A percentile compares a stretch with the other conserved stretches of the same genome.
Evolutionary conservation across 768 basidiomycete species (phyloP).

Genomic region (Jaapia argillacea): DNA sequence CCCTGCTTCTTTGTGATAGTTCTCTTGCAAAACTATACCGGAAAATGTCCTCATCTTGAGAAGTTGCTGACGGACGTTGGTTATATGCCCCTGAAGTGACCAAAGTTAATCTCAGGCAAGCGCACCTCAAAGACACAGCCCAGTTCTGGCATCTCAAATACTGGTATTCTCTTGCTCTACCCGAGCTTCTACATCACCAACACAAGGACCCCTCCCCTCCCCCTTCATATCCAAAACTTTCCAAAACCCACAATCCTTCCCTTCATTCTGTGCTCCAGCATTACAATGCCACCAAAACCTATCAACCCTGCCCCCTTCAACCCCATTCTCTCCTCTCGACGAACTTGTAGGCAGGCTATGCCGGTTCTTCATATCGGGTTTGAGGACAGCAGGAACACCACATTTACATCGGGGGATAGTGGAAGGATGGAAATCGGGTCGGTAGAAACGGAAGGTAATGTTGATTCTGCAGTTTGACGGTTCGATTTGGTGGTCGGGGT

Average conservation of each 20-base stretch:
- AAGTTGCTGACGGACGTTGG: too few species aligned
- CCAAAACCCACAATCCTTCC: slow-evolving; percentile 74
- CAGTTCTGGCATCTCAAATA: too few species aligned
- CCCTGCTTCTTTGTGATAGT: too few species aligned
- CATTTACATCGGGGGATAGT: slow-evolving; percentile 69
- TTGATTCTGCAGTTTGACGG: slow-evolving; percentile 69
- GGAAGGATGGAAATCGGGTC: slow-evolving; percentile 66
- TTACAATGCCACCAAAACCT: slow-evolving; percentile 80
- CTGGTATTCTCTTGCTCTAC: too few species aligned
- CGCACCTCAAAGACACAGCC: too few species aligned
- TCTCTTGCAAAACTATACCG: too few species aligned
- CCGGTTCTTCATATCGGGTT: slow-evolving; percentile 73
- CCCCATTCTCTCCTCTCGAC: slow-evolving; percentile 4
- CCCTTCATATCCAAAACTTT: slow-evolving; percentile 57
- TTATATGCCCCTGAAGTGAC: too few species aligned
- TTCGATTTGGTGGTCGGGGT: slow-evolving; percentile 16
- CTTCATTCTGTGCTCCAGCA: slow-evolving; percentile 74
- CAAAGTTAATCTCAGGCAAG: too few species aligned
- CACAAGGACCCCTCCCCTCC: slow-evolving; percentile 53
- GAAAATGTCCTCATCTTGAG: too few species aligned
- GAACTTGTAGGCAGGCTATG: slow-evolving; percentile 14
- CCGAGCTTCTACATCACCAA: too few species aligned
- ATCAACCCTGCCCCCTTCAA: slow-evolving; percentile 23
- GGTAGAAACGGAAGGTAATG: slow-evolving; percentile 79
- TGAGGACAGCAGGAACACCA: slow-evolving; percentile 55